These are phyloP conservation scores for Pythium vanterpoolii DNA, from an alignment of 352 stramenopile species.

Conservation along the genomic window DNA sequence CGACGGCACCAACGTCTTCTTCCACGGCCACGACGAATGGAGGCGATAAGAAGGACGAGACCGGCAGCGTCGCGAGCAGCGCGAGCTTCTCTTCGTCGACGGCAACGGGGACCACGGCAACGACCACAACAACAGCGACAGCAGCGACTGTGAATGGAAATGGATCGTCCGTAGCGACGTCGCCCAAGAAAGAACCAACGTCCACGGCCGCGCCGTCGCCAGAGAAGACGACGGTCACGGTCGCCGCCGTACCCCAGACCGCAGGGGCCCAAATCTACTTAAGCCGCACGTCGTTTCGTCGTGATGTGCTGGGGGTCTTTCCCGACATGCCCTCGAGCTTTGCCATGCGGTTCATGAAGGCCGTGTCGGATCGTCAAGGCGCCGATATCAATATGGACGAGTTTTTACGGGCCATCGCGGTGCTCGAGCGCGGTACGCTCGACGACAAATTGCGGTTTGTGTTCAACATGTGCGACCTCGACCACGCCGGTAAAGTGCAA, in stretches of 20 bases:
- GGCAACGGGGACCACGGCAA: neutral
- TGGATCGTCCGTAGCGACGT: slow-evolving; percentile 28
- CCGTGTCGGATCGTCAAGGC: slow-evolving; percentile 75
- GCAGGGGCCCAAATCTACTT: slow-evolving; percentile 76
- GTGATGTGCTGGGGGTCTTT: slow-evolving; percentile 86
- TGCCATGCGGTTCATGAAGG: slow-evolving; percentile 88
- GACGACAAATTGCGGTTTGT: slow-evolving; percentile 78
- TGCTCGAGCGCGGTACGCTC: slow-evolving; percentile 66
- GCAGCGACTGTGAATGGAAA: neutral
- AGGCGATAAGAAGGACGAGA: slow-evolving; percentile 22
- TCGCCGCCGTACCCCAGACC: slow-evolving; percentile 54
- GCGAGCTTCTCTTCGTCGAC: slow-evolving; percentile 13
- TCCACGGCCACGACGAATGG: slow-evolving; percentile 1
- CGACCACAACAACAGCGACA: slow-evolving; percentile 1
- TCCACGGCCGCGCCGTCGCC: neutral
- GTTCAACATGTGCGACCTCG: slow-evolving; percentile 88
- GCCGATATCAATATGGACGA: slow-evolving; percentile 89
- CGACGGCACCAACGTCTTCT: slow-evolving; percentile 1
- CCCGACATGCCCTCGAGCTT: slow-evolving; percentile 88
- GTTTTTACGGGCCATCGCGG: slow-evolving; percentile 76
- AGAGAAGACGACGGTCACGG: slow-evolving; percentile 29
- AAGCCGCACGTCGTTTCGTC: slow-evolving; percentile 77
- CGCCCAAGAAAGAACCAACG: slow-evolving; percentile 37
- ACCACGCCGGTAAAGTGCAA: slow-evolving; percentile 83
- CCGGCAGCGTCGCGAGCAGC: slow-evolving; percentile 3